phyloP scores from a whole-genome alignment of 2,329 filamentous ascomycete genomes.

The Xylariaceae sp. region DNA sequence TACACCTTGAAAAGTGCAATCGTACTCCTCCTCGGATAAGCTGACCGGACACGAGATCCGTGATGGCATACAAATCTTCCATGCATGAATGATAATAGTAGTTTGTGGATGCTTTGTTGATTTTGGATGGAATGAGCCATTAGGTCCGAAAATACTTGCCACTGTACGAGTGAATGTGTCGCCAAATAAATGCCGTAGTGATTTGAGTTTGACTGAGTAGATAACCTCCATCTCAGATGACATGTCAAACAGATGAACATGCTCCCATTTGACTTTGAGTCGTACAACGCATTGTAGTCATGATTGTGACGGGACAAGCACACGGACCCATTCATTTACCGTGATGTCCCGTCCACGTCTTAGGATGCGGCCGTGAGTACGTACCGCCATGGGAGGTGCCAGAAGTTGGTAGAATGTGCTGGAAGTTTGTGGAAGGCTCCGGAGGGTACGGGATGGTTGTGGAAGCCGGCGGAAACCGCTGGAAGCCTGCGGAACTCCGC shows the following conservation, averaged over 20 bases:
- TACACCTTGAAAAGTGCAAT: background rate
- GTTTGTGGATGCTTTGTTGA: background rate
- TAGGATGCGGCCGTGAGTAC: too few relatives aligned
- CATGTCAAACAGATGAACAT: background rate
- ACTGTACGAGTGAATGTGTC: background rate
- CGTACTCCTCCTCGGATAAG: background rate
- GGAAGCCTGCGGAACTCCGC: too few relatives aligned
- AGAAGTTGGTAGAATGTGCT: too few relatives aligned
- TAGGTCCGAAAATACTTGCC: background rate
- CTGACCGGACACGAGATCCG: background rate
- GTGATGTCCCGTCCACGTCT: too few relatives aligned
- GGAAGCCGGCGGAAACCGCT: too few relatives aligned
- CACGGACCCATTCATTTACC: too few relatives aligned
- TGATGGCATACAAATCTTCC: background rate
- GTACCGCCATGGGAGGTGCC: too few relatives aligned
- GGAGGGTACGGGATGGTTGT: too few relatives aligned
- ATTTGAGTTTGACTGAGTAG: background rate
- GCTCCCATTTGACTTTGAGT: background rate
- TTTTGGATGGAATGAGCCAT: background rate
- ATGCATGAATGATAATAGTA: background rate
- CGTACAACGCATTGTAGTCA: background rate
- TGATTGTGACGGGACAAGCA: background rate
- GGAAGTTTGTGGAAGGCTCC: too few relatives aligned
- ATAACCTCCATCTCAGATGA: background rate
- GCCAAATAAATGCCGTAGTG: background rate